Evolutionary conservation across 2,329 filamentous ascomycete genomes (phyloP), one percentile per base, ranked within the genome.

Genomic region (Lizonia empirigonia): DNA sequence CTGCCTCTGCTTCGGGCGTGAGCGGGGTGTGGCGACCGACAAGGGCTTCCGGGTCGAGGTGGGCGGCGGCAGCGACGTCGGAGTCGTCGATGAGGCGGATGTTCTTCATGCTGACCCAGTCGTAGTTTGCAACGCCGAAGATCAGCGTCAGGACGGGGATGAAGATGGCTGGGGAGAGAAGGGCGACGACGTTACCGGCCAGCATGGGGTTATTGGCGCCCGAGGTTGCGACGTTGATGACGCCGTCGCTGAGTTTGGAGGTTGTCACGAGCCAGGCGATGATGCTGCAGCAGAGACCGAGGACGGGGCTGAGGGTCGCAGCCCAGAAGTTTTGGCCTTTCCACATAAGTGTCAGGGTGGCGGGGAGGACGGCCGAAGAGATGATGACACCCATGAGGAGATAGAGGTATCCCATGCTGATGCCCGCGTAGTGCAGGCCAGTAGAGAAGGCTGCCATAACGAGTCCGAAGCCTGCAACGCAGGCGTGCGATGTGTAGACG

Each of bases 331-430:
- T 90, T 70, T 95, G 91, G 1, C 87, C 84, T 38, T 83, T 83
- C 90, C 91, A 96, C 50, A 91, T 78, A 0, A 96, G 80, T 0
- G 90, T 89, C 55, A 96, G 77, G 0, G 90, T 87, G 0, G 90
- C 89, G 0, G 92, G 91, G 8, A 96, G 80, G 1, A 95, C 90
- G 1, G 90, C 91, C 0, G 88, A 85, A 0, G 88, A 91, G 65
- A 96, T 94, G 63, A 96, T 90, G 38, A 91, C 88, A 5, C 91
- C 91, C 91, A 96, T 96, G 68, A 96, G 83, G 1, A 96, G 77
- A 67, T 94, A 95, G 1, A 95, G 78, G 65, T 91, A 95, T 7
- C 91, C 91, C 89, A 96, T 94, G 40, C 62, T 63, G 26, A 70
- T 67, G 6, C 67, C 69, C 6, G 64, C 68, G 26, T 72, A 67